phyloP scores from a whole-genome alignment of 805 yeast genomes.

The Candida endomychidarum region DNA sequence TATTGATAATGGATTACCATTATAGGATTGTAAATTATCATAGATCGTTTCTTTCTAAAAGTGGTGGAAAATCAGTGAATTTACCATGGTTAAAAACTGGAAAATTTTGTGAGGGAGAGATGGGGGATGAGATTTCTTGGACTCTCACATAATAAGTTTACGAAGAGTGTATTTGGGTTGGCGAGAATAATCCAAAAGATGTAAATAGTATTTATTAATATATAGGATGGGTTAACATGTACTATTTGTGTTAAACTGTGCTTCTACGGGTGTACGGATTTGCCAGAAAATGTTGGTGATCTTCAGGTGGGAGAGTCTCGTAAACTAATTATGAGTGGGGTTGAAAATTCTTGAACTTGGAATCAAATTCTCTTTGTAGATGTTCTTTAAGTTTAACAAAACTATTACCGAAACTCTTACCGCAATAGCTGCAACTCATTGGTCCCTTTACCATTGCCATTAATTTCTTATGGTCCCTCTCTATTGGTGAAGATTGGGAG shows the following conservation, averaged over 20 bases:
- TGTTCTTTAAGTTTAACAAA: slow-evolving; percentile 29
- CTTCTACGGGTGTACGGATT: too few species aligned
- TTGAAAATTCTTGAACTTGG: slow-evolving; percentile 15
- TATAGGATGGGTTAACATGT: too few species aligned
- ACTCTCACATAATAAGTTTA: too few species aligned
- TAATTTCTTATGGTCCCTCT: slow-evolving; percentile 11
- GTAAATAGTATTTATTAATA: too few species aligned
- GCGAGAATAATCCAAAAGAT: too few species aligned
- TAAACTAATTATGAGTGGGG: too few species aligned
- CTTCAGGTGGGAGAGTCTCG: too few species aligned
- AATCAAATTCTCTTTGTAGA: slow-evolving; percentile 23
- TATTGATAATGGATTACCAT: neutral
- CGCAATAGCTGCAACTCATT: slow-evolving; percentile 29
- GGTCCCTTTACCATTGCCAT: slow-evolving; percentile 21
- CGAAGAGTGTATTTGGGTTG: too few species aligned
- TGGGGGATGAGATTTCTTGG: too few species aligned
- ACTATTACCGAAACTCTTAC: slow-evolving; percentile 22
- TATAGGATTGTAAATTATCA: neutral
- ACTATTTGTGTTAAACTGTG: too few species aligned
- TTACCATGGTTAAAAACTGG: neutral
- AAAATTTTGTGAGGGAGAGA: neutral
- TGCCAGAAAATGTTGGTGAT: too few species aligned
- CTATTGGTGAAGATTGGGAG: slow-evolving; percentile 3
- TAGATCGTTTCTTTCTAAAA: neutral
- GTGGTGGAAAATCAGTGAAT: neutral